These are phyloP conservation scores for Aurantiochytrium sp. DNA, from an alignment of 108 stramenopile genomes.

Conservation along the genomic window DNA sequence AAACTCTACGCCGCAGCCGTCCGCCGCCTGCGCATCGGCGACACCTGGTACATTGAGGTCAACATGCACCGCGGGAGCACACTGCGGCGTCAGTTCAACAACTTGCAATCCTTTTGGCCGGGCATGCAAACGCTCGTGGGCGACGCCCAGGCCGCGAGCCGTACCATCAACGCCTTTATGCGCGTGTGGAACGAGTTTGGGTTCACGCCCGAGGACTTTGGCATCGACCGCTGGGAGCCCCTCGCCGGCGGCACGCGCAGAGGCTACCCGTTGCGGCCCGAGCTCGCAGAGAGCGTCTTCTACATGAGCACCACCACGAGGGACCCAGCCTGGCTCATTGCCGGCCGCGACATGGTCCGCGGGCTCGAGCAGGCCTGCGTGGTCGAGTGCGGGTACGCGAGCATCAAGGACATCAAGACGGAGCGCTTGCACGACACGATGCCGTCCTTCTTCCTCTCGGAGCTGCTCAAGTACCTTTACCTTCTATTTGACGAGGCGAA, in stretches of 20 bases:
- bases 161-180: constrained; percentile 73
- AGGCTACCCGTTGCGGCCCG: constrained; percentile 78
- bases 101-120: constrained; percentile 88
- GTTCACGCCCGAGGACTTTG: constrained; percentile 79
- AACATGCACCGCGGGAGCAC: constrained; percentile 65
- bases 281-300: constrained; percentile 80
- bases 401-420: constrained; percentile 10
- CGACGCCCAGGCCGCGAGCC: constrained; percentile 66
- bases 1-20: constrained; percentile 67
- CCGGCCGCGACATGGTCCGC: neutral
- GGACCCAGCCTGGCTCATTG: constrained; percentile 43
- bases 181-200: constrained; percentile 68
- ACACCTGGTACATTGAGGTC: constrained; percentile 81
- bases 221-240: constrained; percentile 64
- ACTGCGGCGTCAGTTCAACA: constrained; percentile 60
- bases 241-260: constrained; percentile 46
- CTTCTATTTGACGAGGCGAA: constrained; percentile 40
- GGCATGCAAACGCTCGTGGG: constrained; percentile 83
- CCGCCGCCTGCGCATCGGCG: constrained; percentile 65
- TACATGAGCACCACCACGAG: constrained; percentile 68
- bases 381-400: constrained; percentile 38
- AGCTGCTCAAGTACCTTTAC: constrained; percentile 43
- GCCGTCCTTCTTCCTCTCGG: constrained; percentile 44
- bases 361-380: neutral
- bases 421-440: constrained; percentile 27